Evolutionary conservation across 306 rosid genomes (phyloP).

Genomic region (Urtica urens): DNA sequence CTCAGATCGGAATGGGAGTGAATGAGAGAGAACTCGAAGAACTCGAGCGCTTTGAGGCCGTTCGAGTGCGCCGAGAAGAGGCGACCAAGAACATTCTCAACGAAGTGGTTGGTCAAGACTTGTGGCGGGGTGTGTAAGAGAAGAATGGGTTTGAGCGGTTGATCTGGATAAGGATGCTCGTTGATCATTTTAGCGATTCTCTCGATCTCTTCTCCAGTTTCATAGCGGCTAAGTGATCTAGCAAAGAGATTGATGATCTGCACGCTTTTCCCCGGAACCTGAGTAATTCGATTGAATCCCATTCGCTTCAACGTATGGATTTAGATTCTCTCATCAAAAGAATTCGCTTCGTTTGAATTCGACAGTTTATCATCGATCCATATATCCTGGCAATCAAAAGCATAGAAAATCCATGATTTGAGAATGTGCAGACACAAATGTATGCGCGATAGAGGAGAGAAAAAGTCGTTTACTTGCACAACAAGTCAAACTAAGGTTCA

Average conservation of each 20-base stretch:
- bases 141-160: constrained; percentile 61
- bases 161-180: constrained; percentile 60
- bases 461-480: neutral
- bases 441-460: neutral
- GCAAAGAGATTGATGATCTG: constrained; percentile 6
- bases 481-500: neutral
- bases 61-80: constrained; percentile 74
- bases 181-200: constrained; percentile 49
- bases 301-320: constrained; percentile 15
- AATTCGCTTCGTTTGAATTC: neutral
- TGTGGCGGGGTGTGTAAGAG: constrained; percentile 36
- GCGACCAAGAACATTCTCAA: constrained; percentile 46
- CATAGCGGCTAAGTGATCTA: constrained; percentile 18
- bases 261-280: constrained; percentile 11
- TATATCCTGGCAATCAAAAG: constrained; percentile 13
- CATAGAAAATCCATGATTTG: constrained; percentile 1
- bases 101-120: constrained; percentile 29
- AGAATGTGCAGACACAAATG: neutral
- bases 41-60: constrained; percentile 78
- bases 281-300: constrained; percentile 12
- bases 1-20: constrained; percentile 31
- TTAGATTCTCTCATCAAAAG: constrained; percentile 16
- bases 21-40: constrained; percentile 45
- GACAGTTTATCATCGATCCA: constrained; percentile 1
- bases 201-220: constrained; percentile 24